These are phyloP conservation scores for Penicillium paneum DNA, from an alignment of 2,329 filamentous ascomycete genomes.

Conservation along the genomic window DNA sequence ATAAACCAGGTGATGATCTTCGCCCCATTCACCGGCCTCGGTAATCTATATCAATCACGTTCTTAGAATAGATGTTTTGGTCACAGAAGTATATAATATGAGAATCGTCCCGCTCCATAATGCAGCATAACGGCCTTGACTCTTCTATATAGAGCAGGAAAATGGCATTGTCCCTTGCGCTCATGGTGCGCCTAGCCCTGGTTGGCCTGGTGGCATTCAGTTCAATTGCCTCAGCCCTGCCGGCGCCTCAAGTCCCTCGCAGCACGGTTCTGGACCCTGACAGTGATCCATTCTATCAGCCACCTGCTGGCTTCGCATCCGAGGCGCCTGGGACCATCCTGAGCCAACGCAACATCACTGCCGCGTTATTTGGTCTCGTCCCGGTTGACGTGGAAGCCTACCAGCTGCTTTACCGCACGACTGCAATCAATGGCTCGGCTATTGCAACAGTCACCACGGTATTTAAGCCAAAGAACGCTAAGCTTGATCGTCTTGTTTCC, in stretches of 20 bases:
- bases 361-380: slow-evolving; percentile 23
- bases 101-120: neutral
- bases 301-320: slow-evolving; percentile 24
- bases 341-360: slow-evolving; percentile 18
- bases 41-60: slow-evolving; percentile 4
- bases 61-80: neutral
- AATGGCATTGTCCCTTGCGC: slow-evolving; percentile 5
- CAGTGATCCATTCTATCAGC: slow-evolving; percentile 28
- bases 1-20: neutral
- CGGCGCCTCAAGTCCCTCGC: neutral
- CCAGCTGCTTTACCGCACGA: slow-evolving; percentile 45
- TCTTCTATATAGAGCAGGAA: neutral
- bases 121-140: neutral
- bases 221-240: slow-evolving; percentile 2
- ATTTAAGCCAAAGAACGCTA: slow-evolving; percentile 32
- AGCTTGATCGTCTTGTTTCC: slow-evolving; percentile 38
- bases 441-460: slow-evolving; percentile 43
- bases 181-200: slow-evolving; percentile 6
- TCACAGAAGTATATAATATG: neutral
- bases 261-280: slow-evolving; percentile 7
- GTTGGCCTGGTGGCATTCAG: neutral
- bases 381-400: slow-evolving; percentile 26
- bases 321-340: slow-evolving; percentile 25
- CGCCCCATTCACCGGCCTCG: slow-evolving; percentile 1
- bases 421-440: slow-evolving; percentile 36